Percentiles rank a stretch among this genome's conserved stretches.
phyloP scores from a whole-genome alignment of 768 basidiomycete species.

The Ephemerocybe angulata region DNA sequence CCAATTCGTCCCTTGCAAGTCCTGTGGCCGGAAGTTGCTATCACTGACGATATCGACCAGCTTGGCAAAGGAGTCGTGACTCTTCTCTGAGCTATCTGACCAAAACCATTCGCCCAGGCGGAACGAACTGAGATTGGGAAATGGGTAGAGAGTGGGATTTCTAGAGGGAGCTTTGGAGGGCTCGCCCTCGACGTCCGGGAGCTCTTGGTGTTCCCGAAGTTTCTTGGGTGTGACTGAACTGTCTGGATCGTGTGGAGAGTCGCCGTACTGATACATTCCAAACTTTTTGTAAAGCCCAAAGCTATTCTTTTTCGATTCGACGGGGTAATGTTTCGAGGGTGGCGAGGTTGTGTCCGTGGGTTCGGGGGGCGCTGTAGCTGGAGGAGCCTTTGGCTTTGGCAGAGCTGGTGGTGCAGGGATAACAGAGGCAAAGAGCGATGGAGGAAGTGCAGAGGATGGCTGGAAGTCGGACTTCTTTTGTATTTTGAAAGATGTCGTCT shows the following conservation, averaged over 20 bases:
- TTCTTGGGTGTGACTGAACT: slow-evolving; percentile 12
- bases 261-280: not conserved
- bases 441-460: not conserved
- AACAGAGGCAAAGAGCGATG: not conserved
- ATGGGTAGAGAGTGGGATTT: not conserved
- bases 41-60: not conserved
- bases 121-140: not conserved
- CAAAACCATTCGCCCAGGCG: not conserved
- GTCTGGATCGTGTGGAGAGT: slow-evolving; percentile 22
- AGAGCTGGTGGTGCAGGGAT: too few species aligned
- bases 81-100: not conserved
- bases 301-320: too few species aligned
- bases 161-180: not conserved
- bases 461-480: not conserved
- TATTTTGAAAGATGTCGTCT: not conserved
- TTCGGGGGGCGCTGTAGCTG: too few species aligned
- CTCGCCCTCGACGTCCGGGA: not conserved
- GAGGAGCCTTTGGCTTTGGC: too few species aligned
- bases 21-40: not conserved
- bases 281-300: too few species aligned
- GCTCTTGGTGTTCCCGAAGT: slow-evolving; percentile 2
- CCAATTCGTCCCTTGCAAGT: not conserved
- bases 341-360: too few species aligned
- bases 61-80: not conserved
- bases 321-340: too few species aligned